A percentile compares a stretch with the other conserved stretches of the same genome.
Conservation (phyloP, 768 basidiomycete genomes). For the Pulveroboletus sp. region DNA sequence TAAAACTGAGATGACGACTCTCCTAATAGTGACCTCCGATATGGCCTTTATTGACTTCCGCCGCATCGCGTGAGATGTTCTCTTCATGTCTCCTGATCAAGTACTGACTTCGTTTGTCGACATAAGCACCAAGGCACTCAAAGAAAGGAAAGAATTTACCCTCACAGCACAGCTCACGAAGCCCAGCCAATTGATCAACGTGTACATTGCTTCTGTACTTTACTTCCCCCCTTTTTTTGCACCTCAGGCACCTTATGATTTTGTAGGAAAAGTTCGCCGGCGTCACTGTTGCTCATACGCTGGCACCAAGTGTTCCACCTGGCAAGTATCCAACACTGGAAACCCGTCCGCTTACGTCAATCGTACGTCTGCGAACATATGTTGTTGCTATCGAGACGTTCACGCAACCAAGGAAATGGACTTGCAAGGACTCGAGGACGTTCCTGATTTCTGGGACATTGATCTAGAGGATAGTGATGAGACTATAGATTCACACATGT, state of each 20-base stretch:
- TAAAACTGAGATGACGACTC: constrained; percentile 56
- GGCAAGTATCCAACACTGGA: constrained; percentile 60
- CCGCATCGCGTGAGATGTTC: constrained; percentile 57
- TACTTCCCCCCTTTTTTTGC: not conserved
- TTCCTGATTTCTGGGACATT: constrained; percentile 63
- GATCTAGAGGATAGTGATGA: constrained; percentile 31
- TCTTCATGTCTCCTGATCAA: not conserved
- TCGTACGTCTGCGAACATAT: constrained; percentile 36
- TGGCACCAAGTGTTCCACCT: constrained; percentile 53
- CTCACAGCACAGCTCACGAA: constrained; percentile 59
- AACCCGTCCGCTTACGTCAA: constrained; percentile 62
- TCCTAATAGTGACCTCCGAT: constrained; percentile 77
- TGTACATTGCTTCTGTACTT: constrained; percentile 58
- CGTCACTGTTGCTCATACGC: constrained; percentile 44
- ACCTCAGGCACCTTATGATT: constrained; percentile 10
- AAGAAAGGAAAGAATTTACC: constrained; percentile 53
- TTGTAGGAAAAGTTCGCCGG: constrained; percentile 73
- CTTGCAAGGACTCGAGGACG: constrained; percentile 60
- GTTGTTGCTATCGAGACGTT: not conserved
- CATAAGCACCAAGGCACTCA: constrained; percentile 63
- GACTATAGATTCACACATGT: constrained; percentile 15
- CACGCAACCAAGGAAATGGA: constrained; percentile 51
- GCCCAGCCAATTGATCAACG: constrained; percentile 66
- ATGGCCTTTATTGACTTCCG: constrained; percentile 73
- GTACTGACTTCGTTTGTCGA: constrained; percentile 4